A percentile compares a stretch with the other conserved stretches of the same genome.
phyloP scores from a whole-genome alignment of 257 asterid species.

The Euphrasia confusa region DNA sequence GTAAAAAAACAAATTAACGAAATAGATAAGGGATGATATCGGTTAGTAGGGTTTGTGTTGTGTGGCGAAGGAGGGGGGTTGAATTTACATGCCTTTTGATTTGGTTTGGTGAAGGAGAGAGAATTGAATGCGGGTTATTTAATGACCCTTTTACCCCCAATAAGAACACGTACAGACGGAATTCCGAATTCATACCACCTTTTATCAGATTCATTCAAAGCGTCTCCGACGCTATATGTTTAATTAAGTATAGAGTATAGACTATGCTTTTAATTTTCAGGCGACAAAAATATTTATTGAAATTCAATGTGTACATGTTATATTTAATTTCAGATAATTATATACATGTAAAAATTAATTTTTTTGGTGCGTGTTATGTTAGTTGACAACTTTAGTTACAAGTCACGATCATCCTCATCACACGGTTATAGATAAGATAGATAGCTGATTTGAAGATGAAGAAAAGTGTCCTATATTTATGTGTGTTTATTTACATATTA shows the following conservation, averaged over 20 bases:
- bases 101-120: constrained; percentile 27
- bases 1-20: no score
- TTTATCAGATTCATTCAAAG: constrained; percentile 29
- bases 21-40: background rate
- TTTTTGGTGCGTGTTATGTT: no score
- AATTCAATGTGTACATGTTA: no score
- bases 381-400: no score
- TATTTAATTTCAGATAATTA: background rate
- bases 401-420: background rate
- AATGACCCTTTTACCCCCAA: constrained; percentile 28
- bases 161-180: no score
- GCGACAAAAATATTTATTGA: background rate
- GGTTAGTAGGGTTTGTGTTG: constrained; percentile 12
- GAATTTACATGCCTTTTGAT: constrained; percentile 18
- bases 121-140: constrained; percentile 45
- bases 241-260: background rate
- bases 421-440: background rate
- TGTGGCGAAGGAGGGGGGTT: constrained; percentile 12
- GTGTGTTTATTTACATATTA: no score
- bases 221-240: constrained; percentile 20
- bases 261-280: constrained; percentile 28
- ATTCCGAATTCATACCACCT: no score
- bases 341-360: no score
- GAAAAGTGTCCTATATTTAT: background rate
- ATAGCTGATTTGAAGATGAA: background rate